These are phyloP conservation scores for Kwoniella pini DNA, from an alignment of 768 basidiomycete species.

Conservation along the genomic window DNA sequence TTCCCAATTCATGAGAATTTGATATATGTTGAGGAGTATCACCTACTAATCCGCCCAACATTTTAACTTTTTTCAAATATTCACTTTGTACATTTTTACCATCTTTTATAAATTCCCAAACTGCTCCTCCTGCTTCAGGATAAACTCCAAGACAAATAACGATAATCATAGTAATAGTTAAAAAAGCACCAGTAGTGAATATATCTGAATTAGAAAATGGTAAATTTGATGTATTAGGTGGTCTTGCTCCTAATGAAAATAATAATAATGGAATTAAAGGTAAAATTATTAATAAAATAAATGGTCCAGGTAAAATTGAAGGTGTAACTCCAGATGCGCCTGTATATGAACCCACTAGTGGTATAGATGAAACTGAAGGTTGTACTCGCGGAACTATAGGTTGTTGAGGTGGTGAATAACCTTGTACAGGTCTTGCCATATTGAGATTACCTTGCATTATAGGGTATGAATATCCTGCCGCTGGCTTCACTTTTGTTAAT, in stretches of 20 bases:
- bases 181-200: conserved; percentile 35
- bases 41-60: too few species aligned
- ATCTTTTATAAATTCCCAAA: conserved; percentile 29
- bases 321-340: conserved; percentile 4
- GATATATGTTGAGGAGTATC: too few species aligned
- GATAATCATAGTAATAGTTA: conserved; percentile 34
- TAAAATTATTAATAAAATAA: conserved; percentile 37
- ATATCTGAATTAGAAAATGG: conserved; percentile 39
- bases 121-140: conserved; percentile 26
- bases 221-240: conserved; percentile 33
- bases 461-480: background rate
- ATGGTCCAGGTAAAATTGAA: conserved; percentile 33
- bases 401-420: background rate
- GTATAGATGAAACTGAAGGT: background rate
- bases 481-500: background rate
- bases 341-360: conserved; percentile 8
- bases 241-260: conserved; percentile 41
- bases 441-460: background rate
- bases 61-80: too few species aligned
- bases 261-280: conserved; percentile 40
- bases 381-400: background rate
- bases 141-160: conserved; percentile 35
- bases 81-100: conserved; percentile 3
- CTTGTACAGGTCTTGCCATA: background rate
- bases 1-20: too few species aligned